Conservation (phyloP, 257 asterid species). For the Solanum chilense region DNA sequence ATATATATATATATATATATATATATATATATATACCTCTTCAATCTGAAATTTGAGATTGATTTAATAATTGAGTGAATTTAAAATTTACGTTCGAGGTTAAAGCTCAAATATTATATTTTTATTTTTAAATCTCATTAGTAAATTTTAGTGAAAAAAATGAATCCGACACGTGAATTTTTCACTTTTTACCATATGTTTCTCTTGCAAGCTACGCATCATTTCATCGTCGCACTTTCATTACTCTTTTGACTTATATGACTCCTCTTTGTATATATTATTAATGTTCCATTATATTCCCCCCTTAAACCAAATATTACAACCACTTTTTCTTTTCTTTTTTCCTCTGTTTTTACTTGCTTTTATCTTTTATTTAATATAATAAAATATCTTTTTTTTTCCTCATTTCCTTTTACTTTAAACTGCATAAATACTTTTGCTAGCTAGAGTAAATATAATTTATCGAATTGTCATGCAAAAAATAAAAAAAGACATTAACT, state of each 20-base stretch:
- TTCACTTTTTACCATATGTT: not conserved
- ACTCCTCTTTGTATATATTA: not conserved
- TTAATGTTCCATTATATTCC: not conserved
- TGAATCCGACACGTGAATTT: not conserved
- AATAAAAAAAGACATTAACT: not conserved
- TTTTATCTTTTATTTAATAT: not conserved
- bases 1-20: too few species aligned
- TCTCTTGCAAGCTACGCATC: conserved; percentile 80
- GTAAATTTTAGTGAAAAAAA: not conserved
- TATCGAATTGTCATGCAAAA: not conserved
- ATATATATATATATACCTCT: too few species aligned
- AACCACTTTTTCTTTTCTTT: not conserved
- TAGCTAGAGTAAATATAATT: not conserved
- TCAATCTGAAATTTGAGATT: too few species aligned
- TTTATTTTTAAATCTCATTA: not conserved
- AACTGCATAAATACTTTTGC: not conserved
- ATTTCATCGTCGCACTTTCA: conserved; percentile 42
- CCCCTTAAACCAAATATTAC: not conserved
- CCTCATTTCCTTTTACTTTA: not conserved
- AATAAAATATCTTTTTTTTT: not conserved
- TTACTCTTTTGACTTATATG: conserved; percentile 42
- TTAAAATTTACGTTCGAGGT: not conserved
- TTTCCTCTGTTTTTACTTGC: not conserved
- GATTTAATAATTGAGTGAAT: too few species aligned
- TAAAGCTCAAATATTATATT: not conserved